Base-by-base conservation (phyloP, 2,329 filamentous ascomycete genomes). In the Tolypocladium cylindrosporum region DNA sequence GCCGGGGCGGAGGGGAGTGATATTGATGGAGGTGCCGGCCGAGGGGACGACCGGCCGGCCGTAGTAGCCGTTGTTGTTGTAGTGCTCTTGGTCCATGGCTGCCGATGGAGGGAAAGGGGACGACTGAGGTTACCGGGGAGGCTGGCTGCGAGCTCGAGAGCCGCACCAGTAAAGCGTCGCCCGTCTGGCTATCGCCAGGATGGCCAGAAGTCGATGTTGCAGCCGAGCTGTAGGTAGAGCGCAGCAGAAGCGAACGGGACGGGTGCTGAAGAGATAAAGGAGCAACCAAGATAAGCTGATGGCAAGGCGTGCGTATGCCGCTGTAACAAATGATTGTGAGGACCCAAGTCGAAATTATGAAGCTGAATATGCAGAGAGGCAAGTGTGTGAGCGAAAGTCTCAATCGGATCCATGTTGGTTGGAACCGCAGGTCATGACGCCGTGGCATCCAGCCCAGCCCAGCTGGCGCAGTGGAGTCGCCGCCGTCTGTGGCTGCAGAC, bases 1-100 rank as follows among this genome's bases (percentile, higher is more conserved):
- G 42, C 73, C 72, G 1, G 74, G 67, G 7, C 72, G 70, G n/a
- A 73, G 65, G 59, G 76, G 74, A 8, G 75, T 77, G 19, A 67
- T 65, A 41, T 69, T 68, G 24, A 67, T 65, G n/a, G 74, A 75
- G 39, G 73, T 74, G 45, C 69, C 66, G 24, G 68, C 67, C 45
- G 74, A 75, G 54, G 71, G 67, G 45, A 60, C 60, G 14, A 62
- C 58, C 4, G 66, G 63, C 55, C 68, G 66, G 59, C 64, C 64
- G 58, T 64, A 67, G 59, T 66, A 67, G 61, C 63, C 61, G 58
- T 61, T 60, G 52, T 60, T 61, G 45, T 14, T 51, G 54, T 61
- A 58, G 4, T 51, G 24, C 13, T 69, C 65, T 21, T 70, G 65
- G 2, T 71, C 68, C 69, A 71, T 71, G 48, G 42, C 52, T 19